These are phyloP conservation scores for Rhynchospora pubera DNA, from an alignment of 176 grass and related monocot species.

Conservation along the genomic window DNA sequence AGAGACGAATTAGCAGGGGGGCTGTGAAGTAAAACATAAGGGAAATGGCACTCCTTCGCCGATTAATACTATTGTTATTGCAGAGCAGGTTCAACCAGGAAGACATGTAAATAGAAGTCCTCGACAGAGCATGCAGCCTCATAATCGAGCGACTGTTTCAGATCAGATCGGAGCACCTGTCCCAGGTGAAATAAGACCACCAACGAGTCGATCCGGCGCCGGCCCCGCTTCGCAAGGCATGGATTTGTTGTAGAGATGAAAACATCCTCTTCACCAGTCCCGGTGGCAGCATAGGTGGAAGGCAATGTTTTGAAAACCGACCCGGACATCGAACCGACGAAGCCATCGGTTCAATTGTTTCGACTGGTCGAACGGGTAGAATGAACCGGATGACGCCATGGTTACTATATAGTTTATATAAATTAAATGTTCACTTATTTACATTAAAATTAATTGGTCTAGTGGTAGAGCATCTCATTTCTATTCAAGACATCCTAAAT, in stretches of 20 bases:
- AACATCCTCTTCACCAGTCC: neutral
- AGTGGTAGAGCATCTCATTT: too few species aligned
- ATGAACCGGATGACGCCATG: too few species aligned
- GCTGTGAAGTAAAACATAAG: conserved; percentile 46
- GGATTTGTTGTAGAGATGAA: neutral
- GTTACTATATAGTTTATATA: too few species aligned
- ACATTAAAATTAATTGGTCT: too few species aligned
- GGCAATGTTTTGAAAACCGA: too few species aligned
- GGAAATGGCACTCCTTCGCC: neutral
- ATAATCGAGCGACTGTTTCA: conserved; percentile 43
- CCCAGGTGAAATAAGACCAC: conserved; percentile 41
- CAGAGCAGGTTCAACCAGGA: neutral
- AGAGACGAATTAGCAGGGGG: conserved; percentile 44
- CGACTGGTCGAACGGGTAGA: too few species aligned
- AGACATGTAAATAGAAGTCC: conserved; percentile 30
- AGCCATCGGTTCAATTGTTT: too few species aligned
- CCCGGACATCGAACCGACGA: too few species aligned
- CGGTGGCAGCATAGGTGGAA: neutral
- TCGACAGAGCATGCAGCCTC: conserved; percentile 42
- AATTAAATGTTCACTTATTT: too few species aligned
- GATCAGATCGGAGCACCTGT: conserved; percentile 33
- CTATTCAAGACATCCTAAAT: too few species aligned
- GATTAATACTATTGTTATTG: conserved; percentile 1
- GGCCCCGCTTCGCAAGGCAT: conserved; percentile 17
- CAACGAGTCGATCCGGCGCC: conserved; percentile 44